Conservation (phyloP, 225 moss, liverwort and hornwort genomes). For the Thuidium tamariscinum region DNA sequence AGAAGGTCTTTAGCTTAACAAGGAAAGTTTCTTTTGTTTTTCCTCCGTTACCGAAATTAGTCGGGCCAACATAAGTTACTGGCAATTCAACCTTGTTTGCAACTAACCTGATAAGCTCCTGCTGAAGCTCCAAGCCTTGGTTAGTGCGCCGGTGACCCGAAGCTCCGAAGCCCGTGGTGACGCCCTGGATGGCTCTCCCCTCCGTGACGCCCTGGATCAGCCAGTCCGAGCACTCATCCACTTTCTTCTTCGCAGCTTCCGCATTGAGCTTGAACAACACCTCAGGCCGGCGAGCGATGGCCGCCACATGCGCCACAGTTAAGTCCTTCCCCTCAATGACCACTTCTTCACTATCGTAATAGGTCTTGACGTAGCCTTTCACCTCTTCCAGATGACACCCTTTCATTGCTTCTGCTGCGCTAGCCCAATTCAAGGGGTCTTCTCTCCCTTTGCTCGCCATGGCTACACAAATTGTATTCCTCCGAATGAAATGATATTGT, state of each 20-base stretch:
- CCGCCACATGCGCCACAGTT: slow-evolving; percentile 29
- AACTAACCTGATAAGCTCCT: slow-evolving; percentile 36
- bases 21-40: neutral
- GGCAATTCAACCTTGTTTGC: neutral
- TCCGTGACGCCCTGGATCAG: slow-evolving; percentile 6
- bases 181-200: slow-evolving; percentile 25
- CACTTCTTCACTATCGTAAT: neutral
- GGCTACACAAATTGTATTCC: neutral
- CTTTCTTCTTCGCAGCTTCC: slow-evolving; percentile 11
- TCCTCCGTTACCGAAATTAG: neutral
- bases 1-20: no score
- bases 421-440: slow-evolving; percentile 19
- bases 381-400: slow-evolving; percentile 28
- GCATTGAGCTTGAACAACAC: slow-evolving; percentile 11
- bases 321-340: slow-evolving; percentile 5
- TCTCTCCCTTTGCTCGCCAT: neutral
- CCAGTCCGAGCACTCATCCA: slow-evolving; percentile 36
- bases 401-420: slow-evolving; percentile 10
- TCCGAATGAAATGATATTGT: neutral
- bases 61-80: neutral
- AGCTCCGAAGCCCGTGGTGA: slow-evolving; percentile 30
- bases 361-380: slow-evolving; percentile 2
- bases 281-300: slow-evolving; percentile 25
- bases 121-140: slow-evolving; percentile 23
- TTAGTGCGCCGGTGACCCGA: slow-evolving; percentile 24